These are phyloP conservation scores for Leucogyrophana mollusca DNA, from an alignment of 768 basidiomycete species.

Conservation along the genomic window DNA sequence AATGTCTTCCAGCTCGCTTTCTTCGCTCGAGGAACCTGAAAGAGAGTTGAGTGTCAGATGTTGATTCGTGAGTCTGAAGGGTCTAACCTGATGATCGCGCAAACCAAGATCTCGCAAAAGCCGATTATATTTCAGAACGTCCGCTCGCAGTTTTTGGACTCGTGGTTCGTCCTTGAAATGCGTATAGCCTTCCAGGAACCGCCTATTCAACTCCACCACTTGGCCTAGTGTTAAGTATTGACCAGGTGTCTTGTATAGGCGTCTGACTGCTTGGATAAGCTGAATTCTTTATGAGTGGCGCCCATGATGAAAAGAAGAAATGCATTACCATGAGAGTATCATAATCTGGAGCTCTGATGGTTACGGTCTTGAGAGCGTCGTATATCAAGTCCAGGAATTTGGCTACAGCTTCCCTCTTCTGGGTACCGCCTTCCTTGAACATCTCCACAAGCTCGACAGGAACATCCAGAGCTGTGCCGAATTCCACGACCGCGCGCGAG, in stretches of 20 bases:
- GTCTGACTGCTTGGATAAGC: conserved; percentile 94
- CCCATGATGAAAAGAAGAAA: conserved; percentile 1
- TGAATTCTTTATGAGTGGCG: conserved; percentile 28
- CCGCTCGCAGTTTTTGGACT: conserved; percentile 73
- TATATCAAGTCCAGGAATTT: conserved; percentile 90
- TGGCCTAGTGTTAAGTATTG: conserved; percentile 93
- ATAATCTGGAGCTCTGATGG: conserved; percentile 92
- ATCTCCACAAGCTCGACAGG: conserved; percentile 84
- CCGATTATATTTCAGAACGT: conserved; percentile 90
- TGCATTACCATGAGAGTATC: conserved; percentile 92
- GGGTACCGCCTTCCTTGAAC: conserved; percentile 85
- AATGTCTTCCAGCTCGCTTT: conserved; percentile 86
- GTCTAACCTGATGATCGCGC: conserved; percentile 83
- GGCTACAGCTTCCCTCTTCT: conserved; percentile 88
- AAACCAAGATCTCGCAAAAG: conserved; percentile 85
- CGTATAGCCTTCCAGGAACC: conserved; percentile 89
- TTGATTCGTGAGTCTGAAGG: neutral
- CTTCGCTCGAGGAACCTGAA: conserved; percentile 82
- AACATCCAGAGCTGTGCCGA: conserved; percentile 89
- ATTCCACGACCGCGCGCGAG: conserved; percentile 96
- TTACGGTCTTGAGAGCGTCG: conserved; percentile 93
- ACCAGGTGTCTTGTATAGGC: conserved; percentile 91
- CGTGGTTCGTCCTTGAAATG: conserved; percentile 92
- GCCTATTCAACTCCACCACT: conserved; percentile 91
- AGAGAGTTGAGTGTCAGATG: neutral